A percentile compares a stretch with the other conserved stretches of the same genome.
phyloP scores from a whole-genome alignment of 1,284 basidiomycete genomes.

The Puccinia hordei region DNA sequence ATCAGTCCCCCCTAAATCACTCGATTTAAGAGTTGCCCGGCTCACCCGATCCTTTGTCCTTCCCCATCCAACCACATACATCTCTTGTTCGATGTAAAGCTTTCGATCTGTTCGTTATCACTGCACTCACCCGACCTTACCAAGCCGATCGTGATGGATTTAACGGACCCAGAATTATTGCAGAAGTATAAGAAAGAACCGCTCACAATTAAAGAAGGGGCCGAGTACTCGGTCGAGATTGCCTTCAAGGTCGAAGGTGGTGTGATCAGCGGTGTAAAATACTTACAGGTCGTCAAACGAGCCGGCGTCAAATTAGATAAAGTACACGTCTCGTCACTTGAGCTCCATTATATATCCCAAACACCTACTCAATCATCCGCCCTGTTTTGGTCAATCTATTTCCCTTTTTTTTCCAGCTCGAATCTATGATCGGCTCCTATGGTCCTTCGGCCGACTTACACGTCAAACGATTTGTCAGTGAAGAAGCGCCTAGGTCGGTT shows the following conservation, averaged over 20 bases:
- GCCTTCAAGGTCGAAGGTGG: constrained; percentile 79
- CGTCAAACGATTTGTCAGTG: constrained; percentile 61
- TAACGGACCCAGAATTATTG: constrained; percentile 60
- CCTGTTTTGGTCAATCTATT: constrained; percentile 52
- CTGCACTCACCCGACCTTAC: constrained; percentile 62
- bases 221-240: constrained; percentile 75
- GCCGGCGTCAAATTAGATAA: constrained; percentile 64
- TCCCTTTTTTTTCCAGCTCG: constrained; percentile 55
- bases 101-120: constrained; percentile 58
- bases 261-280: constrained; percentile 80
- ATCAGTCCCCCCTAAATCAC: neutral
- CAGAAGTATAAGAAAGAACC: constrained; percentile 65
- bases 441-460: constrained; percentile 58
- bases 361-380: no score
- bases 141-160: constrained; percentile 62
- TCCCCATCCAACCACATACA: constrained; percentile 55
- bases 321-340: neutral
- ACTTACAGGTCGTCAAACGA: constrained; percentile 75
- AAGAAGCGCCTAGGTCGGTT: constrained; percentile 58
- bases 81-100: neutral
- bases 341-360: neutral
- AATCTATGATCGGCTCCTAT: constrained; percentile 59
- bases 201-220: constrained; percentile 65
- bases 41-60: neutral
- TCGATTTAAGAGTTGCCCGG: no score